These are phyloP conservation scores for Claviceps citrina DNA, from an alignment of 2,329 filamentous ascomycete species.

Conservation along the genomic window DNA sequence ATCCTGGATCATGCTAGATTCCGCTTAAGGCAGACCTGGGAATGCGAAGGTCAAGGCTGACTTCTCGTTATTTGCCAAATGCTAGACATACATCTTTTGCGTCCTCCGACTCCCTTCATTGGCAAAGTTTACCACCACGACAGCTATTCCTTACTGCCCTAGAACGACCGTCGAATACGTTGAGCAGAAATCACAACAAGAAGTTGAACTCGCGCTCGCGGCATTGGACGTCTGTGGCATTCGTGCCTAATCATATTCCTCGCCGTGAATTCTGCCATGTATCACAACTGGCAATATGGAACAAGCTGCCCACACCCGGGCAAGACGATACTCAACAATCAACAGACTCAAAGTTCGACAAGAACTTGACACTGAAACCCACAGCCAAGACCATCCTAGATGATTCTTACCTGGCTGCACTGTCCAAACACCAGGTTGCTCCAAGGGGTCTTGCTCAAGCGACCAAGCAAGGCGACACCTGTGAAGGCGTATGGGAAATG, in stretches of 20 bases:
- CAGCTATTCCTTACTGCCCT: conserved; percentile 8
- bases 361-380: neutral
- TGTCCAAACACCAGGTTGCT: conserved; percentile 6
- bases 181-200: neutral
- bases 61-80: conserved; percentile 8
- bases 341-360: neutral
- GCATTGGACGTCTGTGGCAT: neutral
- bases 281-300: conserved; percentile 8
- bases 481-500: conserved; percentile 15
- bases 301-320: conserved; percentile 10
- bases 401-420: conserved; percentile 2
- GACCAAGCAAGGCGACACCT: conserved; percentile 10
- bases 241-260: neutral
- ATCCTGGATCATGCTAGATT: conserved; percentile 3
- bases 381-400: neutral
- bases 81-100: neutral
- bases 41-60: conserved; percentile 16
- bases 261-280: neutral
- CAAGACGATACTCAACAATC: conserved; percentile 2
- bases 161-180: conserved; percentile 6
- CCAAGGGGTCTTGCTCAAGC: conserved; percentile 11
- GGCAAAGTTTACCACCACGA: neutral
- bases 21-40: conserved; percentile 11
- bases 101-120: neutral
- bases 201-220: neutral